Base-by-base conservation (phyloP, 352 stramenopile genomes). In the Phytophthora pinifolia region DNA sequence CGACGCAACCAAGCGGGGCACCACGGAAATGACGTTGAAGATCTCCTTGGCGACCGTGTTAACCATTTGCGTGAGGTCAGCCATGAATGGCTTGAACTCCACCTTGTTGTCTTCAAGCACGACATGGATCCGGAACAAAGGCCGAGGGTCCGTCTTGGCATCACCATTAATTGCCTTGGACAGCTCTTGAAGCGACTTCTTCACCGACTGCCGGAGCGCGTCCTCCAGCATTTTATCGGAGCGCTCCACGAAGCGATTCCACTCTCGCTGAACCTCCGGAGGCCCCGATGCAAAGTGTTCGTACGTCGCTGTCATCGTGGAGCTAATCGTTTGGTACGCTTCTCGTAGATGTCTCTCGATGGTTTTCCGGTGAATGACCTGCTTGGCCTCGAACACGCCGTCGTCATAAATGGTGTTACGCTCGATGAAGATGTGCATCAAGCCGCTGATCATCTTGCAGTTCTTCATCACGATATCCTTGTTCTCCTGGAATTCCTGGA, bases 21-120 rank as follows among this genome's bases (percentile, higher is more conserved):
- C 89, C 9, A 97, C 88, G 9, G 77, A 94, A 46, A 98, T 93
- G 15, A 94, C 85, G 30, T 86, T 94, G 61, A 98, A 97, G n/a
- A 98, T 85, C 54, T 98, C 88, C 63, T 98, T 98, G 2, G 90
- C 88, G 6, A 98, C 87, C 8, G 76, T 92, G 65, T 98, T 98
- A 12, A 98, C 90, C 72, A 96, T 96, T 51, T 98, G 89, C 1
- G 90, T 98, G 1, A 98, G 70, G 48, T 97, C 89, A 3, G 94
- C 79, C 87, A 98, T 98, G 34, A 94, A 88, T 6, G 95, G 95
- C 38, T 90, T 88, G 63, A 97, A 98, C 60, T 97, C 91, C 15
- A 98, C 89, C 42, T 86, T 88, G 46, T 76, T 96, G 48, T 96
- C 86, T 72, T 98, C 94, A 9, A 98, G 79, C 14, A 98, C 82